Percentiles rank a stretch among this genome's conserved stretches.
phyloP scores from a whole-genome alignment of 2,329 filamentous ascomycete genomes.

The Stagonosporopsis cucurbitacearum region DNA sequence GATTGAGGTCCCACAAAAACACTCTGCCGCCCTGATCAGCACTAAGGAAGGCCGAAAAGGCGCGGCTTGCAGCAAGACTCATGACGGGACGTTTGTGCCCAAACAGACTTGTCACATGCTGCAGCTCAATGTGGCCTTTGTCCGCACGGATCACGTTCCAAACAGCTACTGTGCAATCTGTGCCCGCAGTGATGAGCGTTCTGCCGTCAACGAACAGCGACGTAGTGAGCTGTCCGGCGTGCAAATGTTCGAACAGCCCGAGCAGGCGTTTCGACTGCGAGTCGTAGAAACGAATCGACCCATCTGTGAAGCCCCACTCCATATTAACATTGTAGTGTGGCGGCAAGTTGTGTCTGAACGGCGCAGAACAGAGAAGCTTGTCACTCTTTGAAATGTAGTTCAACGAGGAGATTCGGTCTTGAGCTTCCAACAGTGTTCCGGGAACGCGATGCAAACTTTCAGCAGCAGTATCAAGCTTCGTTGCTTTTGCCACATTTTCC shows the following conservation, averaged over 20 bases:
- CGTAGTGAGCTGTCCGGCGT: conserved; percentile 86
- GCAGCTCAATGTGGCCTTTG: conserved; percentile 70
- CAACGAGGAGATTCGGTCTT: conserved; percentile 81
- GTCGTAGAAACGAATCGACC: conserved; percentile 88
- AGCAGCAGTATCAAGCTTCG: conserved; percentile 77
- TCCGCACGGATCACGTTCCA: conserved; percentile 76
- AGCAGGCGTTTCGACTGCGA: conserved; percentile 82
- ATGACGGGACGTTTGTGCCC: conserved; percentile 87
- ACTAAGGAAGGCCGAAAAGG: conserved; percentile 87
- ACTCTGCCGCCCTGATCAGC: conserved; percentile 81
- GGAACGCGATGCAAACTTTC: conserved; percentile 79
- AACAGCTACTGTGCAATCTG: conserved; percentile 88
- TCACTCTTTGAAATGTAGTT: conserved; percentile 81
- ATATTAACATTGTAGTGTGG: conserved; percentile 88
- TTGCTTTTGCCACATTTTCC: conserved; percentile 69
- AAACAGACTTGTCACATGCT: conserved; percentile 81
- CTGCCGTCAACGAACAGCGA: conserved; percentile 87
- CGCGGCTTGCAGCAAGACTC: conserved; percentile 81
- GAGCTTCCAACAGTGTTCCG: conserved; percentile 75
- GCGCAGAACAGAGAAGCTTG: conserved; percentile 80
- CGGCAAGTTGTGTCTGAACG: conserved; percentile 85
- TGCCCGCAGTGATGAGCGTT: conserved; percentile 88
- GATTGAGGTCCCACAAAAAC: conserved; percentile 93
- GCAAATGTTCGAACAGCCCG: conserved; percentile 91
- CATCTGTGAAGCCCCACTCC: conserved; percentile 95